These are phyloP conservation scores for Cynara cardunculus DNA, from an alignment of 129 eudicot genomes.

Conservation along the genomic window DNA sequence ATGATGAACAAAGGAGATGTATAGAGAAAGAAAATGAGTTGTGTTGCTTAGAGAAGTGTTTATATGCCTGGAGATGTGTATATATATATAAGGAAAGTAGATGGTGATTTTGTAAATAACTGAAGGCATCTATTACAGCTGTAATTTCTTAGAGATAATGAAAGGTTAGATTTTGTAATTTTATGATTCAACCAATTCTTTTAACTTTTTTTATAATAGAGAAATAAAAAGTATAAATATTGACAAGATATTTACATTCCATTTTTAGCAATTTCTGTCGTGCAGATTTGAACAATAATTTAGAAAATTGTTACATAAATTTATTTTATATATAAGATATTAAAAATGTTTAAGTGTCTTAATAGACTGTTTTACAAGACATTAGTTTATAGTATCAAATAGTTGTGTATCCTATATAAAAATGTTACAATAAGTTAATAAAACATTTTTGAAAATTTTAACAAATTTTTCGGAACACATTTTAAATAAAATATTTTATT, in stretches of 20 bases:
- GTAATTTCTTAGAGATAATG: neutral
- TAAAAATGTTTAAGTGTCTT: neutral
- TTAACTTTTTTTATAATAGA: too few species aligned
- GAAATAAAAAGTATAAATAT: too few species aligned
- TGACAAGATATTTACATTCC: too few species aligned
- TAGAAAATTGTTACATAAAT: too few species aligned
- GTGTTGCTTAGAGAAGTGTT: neutral
- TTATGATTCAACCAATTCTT: neutral
- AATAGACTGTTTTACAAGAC: neutral
- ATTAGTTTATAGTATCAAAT: too few species aligned
- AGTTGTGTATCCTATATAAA: too few species aligned
- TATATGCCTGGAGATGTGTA: neutral
- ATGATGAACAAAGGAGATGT: neutral
- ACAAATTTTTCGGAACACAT: too few species aligned
- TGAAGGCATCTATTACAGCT: neutral
- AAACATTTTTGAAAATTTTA: neutral
- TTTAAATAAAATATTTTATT: too few species aligned
- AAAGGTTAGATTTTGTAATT: neutral
- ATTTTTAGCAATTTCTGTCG: too few species aligned
- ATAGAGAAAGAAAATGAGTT: neutral
- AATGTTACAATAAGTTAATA: too few species aligned
- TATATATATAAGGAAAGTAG: neutral
- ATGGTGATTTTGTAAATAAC: neutral
- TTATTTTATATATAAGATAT: too few species aligned
- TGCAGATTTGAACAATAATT: neutral